Conservation (phyloP, 2,329 filamentous ascomycete genomes). For the Cyphellophora europaea region DNA sequence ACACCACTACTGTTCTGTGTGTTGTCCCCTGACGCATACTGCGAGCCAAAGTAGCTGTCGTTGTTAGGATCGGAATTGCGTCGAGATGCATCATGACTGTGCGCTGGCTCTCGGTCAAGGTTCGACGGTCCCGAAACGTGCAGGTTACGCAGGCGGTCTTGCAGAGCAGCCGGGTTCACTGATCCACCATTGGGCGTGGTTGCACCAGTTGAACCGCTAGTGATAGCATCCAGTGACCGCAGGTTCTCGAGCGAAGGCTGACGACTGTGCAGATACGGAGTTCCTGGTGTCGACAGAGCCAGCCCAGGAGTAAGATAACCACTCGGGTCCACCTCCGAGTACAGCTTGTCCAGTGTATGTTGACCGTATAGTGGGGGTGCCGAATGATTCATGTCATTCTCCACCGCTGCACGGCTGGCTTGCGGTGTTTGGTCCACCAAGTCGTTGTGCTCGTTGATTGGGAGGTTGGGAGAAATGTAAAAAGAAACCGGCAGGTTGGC, state of each 20-base stretch:
- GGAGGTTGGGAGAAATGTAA: conserved; percentile 90
- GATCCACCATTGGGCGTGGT: conserved; percentile 29
- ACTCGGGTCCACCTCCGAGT: conserved; percentile 71
- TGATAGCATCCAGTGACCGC: conserved; percentile 44
- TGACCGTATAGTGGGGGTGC: conserved; percentile 91
- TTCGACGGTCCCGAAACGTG: conserved; percentile 22
- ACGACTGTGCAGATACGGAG: conserved; percentile 63
- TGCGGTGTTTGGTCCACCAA: conserved; percentile 54
- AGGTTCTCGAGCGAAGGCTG: conserved; percentile 77
- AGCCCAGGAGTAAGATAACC: conserved; percentile 72
- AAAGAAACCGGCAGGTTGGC: conserved; percentile 85
- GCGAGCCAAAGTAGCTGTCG: conserved; percentile 8
- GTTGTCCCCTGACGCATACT: background rate
- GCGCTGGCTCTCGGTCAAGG: conserved; percentile 2
- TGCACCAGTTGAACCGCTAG: conserved; percentile 20
- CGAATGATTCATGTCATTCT: conserved; percentile 50
- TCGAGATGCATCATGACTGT: conserved; percentile 5
- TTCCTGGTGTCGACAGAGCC: conserved; percentile 59
- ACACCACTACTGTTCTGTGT: conserved; percentile 17
- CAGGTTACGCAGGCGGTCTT: conserved; percentile 55
- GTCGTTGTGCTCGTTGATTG: conserved; percentile 78
- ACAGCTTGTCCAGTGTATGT: conserved; percentile 82
- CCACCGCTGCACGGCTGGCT: conserved; percentile 38
- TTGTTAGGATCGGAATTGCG: conserved; percentile 7
- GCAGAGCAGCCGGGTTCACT: conserved; percentile 57